Base-by-base conservation (phyloP, 2,329 filamentous ascomycete species). In the Botrytis fabae region DNA sequence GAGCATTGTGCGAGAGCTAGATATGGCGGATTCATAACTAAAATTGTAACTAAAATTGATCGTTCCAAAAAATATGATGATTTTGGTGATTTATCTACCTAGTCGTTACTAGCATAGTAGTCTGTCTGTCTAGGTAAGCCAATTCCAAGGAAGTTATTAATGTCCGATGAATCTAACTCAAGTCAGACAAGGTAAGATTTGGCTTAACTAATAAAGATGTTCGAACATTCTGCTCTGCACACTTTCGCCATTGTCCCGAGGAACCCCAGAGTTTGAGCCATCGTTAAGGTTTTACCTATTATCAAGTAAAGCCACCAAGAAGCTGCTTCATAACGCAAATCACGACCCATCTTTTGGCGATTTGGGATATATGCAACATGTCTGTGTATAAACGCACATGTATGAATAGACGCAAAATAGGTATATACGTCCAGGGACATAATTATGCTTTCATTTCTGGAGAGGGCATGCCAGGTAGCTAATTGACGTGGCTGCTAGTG, bases 121-220 rank as follows among this genome's bases (percentile, higher is more conserved):
- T 28, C 51, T 28, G 51, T 28, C n/a, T 57, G 16, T 28, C n/a
- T 57, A 9, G 51, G 51, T 57, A 28, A 57, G 51, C 51, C 51
- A 57, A 48, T 66, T 51, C 28, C 63, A 66, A 66, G 63, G 63
- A 66, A 66, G 63, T 46, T n/a, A 38, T 46, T 38, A 61, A 63
- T 40, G 38, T 40, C 25, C 25, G 61, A 62, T 62, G 35, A n/a
- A 22, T 63, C 61, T 42, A 63, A 54, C 48, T n/a, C 1, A 22
- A 57, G 51, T 8, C 51, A 63, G 61, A 8, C 16, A 40, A 44
- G 38, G 61, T 28, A 28, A 63, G 38, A 38, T 63, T 63, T 63
- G 40, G 14, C 16, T 63, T 28, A 16, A 40, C 38, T 62, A n/a
- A 63, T n/a, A n/a, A 28, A 62, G 35, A n/a, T 16, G n/a, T 62